A percentile compares a stretch with the other conserved stretches of the same genome.
Evolutionary conservation across 2,329 filamentous ascomycete species (phyloP).

Genomic region (Talaromyces marneffei): DNA sequence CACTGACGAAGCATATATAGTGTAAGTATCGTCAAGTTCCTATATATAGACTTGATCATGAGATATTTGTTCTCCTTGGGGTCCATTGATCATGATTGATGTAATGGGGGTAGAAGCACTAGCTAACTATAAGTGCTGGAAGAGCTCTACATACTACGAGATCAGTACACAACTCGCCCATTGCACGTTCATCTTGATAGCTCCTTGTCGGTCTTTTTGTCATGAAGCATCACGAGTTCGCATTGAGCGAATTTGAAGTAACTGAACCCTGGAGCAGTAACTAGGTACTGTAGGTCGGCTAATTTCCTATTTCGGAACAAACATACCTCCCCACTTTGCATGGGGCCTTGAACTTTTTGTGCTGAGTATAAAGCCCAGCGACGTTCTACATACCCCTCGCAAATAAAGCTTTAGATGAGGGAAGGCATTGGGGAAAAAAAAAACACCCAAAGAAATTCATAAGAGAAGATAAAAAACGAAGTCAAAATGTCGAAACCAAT

Average conservation of each 20-base stretch:
- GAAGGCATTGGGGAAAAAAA: too few species aligned
- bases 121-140: not conserved
- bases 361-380: not conserved
- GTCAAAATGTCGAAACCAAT: conserved; percentile 23
- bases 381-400: not conserved
- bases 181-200: too few species aligned
- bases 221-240: not conserved
- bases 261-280: not conserved
- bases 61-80: not conserved
- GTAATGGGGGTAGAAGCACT: not conserved
- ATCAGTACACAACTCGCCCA: too few species aligned
- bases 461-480: not conserved
- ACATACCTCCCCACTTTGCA: not conserved
- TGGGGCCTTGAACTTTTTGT: not conserved
- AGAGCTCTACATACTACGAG: not conserved
- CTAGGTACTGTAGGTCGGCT: not conserved
- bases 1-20: not conserved
- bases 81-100: not conserved
- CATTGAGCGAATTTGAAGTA: not conserved
- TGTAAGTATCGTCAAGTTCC: not conserved
- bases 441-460: too few species aligned
- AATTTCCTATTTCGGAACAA: not conserved
- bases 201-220: too few species aligned
- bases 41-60: not conserved
- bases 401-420: not conserved